These are phyloP conservation scores for Prunus yedoensis DNA, from an alignment of 331 rosid species.

Conservation along the genomic window DNA sequence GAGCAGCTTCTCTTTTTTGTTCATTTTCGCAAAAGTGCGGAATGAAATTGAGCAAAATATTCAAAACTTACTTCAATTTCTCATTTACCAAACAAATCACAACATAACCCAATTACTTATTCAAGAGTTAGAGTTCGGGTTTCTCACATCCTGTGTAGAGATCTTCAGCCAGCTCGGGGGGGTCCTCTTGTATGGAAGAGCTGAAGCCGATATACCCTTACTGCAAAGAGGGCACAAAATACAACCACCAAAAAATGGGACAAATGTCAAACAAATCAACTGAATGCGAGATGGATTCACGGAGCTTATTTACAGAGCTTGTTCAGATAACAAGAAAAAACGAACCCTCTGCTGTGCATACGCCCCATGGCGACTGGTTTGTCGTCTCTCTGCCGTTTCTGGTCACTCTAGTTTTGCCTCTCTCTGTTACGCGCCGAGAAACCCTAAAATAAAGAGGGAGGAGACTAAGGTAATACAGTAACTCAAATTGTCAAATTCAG, in stretches of 20 bases:
- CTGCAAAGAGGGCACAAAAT: constrained; percentile 27
- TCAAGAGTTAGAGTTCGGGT: background rate
- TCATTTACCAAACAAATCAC: background rate
- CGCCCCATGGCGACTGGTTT: constrained; percentile 51
- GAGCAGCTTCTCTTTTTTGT: background rate
- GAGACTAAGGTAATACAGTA: background rate
- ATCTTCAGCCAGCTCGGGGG: constrained; percentile 64
- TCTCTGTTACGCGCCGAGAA: constrained; percentile 12
- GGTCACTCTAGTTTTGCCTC: background rate
- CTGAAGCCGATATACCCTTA: constrained; percentile 72
- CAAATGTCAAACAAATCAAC: background rate
- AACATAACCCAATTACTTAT: background rate
- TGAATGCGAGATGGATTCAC: no score
- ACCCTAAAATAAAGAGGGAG: constrained; percentile 3
- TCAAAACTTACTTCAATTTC: background rate
- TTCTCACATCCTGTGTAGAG: constrained; percentile 55
- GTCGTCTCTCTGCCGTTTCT: background rate
- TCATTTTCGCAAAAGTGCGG: background rate
- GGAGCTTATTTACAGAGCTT: background rate
- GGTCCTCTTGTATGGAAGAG: constrained; percentile 66
- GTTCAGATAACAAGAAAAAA: background rate
- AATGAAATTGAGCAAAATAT: background rate
- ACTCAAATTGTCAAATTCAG: background rate
- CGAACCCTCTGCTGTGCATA: constrained; percentile 61
- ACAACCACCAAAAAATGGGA: background rate